These are phyloP conservation scores for Juglanconis sp. DNA, from an alignment of 2,329 filamentous ascomycete species.

Conservation along the genomic window DNA sequence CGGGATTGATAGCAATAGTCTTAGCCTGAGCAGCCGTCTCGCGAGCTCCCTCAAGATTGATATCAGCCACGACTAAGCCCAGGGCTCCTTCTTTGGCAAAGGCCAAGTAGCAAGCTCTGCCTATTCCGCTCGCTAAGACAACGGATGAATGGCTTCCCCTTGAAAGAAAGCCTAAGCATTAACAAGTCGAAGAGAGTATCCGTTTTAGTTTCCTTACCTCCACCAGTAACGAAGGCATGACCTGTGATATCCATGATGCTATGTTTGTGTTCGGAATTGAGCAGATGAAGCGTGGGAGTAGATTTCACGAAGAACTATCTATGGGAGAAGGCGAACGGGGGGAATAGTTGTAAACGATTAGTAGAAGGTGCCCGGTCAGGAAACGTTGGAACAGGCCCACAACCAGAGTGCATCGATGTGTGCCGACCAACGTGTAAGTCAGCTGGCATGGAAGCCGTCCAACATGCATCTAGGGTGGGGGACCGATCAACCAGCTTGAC, in stretches of 20 bases:
- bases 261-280: constrained; percentile 10
- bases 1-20: not conserved
- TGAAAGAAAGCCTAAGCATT: not conserved
- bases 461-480: too few species aligned
- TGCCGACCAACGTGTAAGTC: too few species aligned
- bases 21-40: not conserved
- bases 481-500: too few species aligned
- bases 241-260: constrained; percentile 4
- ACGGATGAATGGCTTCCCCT: not conserved
- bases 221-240: constrained; percentile 8
- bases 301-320: too few species aligned
- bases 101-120: constrained; percentile 1
- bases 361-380: too few species aligned
- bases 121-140: constrained; percentile 2
- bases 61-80: constrained; percentile 7
- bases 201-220: not conserved
- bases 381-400: too few species aligned
- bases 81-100: constrained; percentile 2
- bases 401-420: too few species aligned
- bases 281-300: too few species aligned
- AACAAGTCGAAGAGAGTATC: not conserved
- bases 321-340: too few species aligned
- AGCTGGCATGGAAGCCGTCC: too few species aligned
- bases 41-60: not conserved
- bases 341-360: too few species aligned